These are phyloP conservation scores for Allomyces javanicus DNA, from an alignment of 192 early-diverging fungal genomes.

Conservation along the genomic window DNA sequence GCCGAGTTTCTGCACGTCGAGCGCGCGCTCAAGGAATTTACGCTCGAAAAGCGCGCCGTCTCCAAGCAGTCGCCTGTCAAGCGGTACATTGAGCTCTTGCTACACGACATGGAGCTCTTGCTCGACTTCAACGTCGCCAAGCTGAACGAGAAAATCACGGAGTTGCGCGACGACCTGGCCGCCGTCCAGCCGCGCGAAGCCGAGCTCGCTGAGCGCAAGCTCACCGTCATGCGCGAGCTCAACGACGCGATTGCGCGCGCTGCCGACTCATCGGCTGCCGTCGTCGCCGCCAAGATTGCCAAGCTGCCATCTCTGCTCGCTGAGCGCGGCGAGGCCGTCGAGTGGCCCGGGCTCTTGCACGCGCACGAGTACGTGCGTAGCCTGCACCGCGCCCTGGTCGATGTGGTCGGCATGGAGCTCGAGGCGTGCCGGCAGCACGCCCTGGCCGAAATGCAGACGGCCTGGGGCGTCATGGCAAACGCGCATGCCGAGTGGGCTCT, in stretches of 20 bases:
- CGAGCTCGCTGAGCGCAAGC: too few species aligned
- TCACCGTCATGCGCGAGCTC: too few species aligned
- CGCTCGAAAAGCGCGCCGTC: conserved; percentile 82
- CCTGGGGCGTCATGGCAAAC: conserved; percentile 19
- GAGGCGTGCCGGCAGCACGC: conserved; percentile 36
- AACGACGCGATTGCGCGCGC: too few species aligned
- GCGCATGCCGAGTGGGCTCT: conserved; percentile 10
- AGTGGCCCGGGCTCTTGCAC: conserved; percentile 64
- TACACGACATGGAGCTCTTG: conserved; percentile 55
- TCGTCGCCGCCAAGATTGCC: too few species aligned
- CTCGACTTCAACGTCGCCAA: conserved; percentile 21
- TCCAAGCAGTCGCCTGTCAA: conserved; percentile 88
- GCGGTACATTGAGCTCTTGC: conserved; percentile 68
- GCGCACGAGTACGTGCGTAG: conserved; percentile 75
- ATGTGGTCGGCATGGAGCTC: conserved; percentile 38
- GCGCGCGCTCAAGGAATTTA: conserved; percentile 69
- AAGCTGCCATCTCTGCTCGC: too few species aligned
- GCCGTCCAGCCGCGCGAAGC: conserved; percentile 42
- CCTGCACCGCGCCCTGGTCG: conserved; percentile 47
- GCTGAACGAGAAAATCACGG: conserved; percentile 40
- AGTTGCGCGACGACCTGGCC: conserved; percentile 40
- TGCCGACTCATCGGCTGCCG: too few species aligned
- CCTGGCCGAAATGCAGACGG: conserved; percentile 14
- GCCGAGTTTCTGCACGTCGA: conserved; percentile 65
- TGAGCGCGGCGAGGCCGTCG: conserved; percentile 15